A percentile compares a stretch with the other conserved stretches of the same genome.
Conservation (phyloP, 352 stramenopile species). For the Globisporangium irregulare region DNA sequence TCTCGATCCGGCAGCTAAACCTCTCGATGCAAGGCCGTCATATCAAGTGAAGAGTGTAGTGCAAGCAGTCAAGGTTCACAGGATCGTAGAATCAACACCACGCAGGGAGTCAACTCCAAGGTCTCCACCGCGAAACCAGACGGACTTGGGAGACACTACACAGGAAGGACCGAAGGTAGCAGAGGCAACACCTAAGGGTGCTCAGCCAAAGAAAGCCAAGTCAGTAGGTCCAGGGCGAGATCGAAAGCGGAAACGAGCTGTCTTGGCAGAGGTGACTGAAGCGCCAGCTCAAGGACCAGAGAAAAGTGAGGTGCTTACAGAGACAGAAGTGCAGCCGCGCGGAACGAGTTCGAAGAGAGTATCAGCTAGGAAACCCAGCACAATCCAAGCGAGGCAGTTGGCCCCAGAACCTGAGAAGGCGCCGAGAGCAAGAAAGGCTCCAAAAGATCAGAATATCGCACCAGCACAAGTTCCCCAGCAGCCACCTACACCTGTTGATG, state of each 20-base stretch:
- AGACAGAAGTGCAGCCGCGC: not conserved
- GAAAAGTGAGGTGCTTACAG: not conserved
- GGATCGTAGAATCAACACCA: not conserved
- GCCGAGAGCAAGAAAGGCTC: not conserved
- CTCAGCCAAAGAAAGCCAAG: too few species aligned
- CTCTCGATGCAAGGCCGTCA: not conserved
- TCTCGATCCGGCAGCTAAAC: not conserved
- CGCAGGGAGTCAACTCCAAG: not conserved
- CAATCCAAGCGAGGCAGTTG: not conserved
- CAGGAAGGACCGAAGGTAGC: not conserved
- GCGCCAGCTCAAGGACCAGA: not conserved
- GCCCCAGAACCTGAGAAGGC: not conserved
- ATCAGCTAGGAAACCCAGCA: not conserved
- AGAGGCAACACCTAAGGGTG: not conserved
- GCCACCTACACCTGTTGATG: not conserved
- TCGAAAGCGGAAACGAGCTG: constrained; percentile 1
- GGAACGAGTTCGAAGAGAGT: not conserved
- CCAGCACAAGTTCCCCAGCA: not conserved
- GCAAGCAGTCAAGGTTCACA: not conserved
- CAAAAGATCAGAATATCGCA: not conserved
- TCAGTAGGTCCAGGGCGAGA: not conserved
- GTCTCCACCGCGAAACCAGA: not conserved
- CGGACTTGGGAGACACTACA: not conserved
- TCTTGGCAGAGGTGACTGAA: not conserved
- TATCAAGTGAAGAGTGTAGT: not conserved